Percentiles rank a stretch among this genome's conserved stretches.
Conservation (phyloP, 306 rosid species). For the Quercus wislizeni region DNA sequence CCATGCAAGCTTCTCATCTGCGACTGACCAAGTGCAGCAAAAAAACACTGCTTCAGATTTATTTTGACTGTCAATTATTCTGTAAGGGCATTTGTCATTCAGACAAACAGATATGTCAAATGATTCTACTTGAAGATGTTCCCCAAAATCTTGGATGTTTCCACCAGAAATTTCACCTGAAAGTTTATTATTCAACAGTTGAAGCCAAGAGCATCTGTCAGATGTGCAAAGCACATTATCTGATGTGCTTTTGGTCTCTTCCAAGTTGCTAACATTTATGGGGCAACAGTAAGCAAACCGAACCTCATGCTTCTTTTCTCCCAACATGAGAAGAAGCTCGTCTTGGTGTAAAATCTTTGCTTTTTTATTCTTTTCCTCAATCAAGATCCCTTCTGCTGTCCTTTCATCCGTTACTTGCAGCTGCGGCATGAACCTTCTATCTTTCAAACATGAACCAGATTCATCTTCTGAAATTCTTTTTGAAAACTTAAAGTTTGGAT, state of each 20-base stretch:
- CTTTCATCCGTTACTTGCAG: constrained; percentile 68
- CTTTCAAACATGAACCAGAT: constrained; percentile 21
- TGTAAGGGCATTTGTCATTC: constrained; percentile 42
- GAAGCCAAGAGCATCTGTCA: constrained; percentile 27
- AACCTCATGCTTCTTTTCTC: constrained; percentile 47
- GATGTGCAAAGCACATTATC: background rate
- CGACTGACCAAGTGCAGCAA: constrained; percentile 49
- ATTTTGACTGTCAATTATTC: constrained; percentile 31
- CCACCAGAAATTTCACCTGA: constrained; percentile 30
- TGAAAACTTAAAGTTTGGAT: constrained; percentile 68
- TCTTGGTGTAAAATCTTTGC: constrained; percentile 61
- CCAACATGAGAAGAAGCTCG: constrained; percentile 61
- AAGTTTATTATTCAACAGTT: constrained; percentile 30
- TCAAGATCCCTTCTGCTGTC: constrained; percentile 65
- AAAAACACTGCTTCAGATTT: constrained; percentile 20
- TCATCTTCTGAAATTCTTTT: constrained; percentile 34
- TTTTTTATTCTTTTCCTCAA: constrained; percentile 49
- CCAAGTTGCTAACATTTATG: constrained; percentile 21
- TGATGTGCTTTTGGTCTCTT: constrained; percentile 15
- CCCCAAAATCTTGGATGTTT: constrained; percentile 37
- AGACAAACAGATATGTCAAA: constrained; percentile 37
- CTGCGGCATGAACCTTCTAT: constrained; percentile 21
- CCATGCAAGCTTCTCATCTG: constrained; percentile 52
- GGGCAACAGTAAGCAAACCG: constrained; percentile 44
- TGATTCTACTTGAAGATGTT: constrained; percentile 45